Evolutionary conservation across 495 filamentous ascomycete genomes (phyloP).

Genomic region (Bathelium albidoporum): DNA sequence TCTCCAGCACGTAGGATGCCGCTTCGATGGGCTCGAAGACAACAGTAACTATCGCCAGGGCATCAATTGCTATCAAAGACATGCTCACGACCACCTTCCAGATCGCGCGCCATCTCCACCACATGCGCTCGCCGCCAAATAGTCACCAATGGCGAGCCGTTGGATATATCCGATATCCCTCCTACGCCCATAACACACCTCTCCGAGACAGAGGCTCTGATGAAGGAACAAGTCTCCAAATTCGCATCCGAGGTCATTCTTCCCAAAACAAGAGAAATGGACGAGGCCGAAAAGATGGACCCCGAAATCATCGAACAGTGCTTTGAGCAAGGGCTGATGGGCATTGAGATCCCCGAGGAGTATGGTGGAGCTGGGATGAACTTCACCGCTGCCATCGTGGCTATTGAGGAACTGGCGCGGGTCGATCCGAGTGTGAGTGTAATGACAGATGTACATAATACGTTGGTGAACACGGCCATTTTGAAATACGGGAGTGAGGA

Average conservation of each 20-base stretch:
- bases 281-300: slow-evolving; percentile 95
- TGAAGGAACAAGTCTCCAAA: slow-evolving; percentile 82
- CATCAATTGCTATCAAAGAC: no score
- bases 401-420: slow-evolving; percentile 91
- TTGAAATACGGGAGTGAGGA: slow-evolving; percentile 71
- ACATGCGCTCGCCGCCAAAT: slow-evolving; percentile 45
- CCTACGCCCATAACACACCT: slow-evolving; percentile 91
- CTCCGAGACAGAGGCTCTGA: slow-evolving; percentile 79
- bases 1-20: neutral
- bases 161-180: slow-evolving; percentile 57
- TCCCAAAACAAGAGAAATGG: slow-evolving; percentile 94
- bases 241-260: slow-evolving; percentile 81
- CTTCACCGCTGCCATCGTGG: slow-evolving; percentile 91
- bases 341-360: slow-evolving; percentile 93
- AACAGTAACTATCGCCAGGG: neutral
- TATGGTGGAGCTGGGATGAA: slow-evolving; percentile 97
- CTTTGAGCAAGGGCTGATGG: slow-evolving; percentile 97
- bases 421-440: slow-evolving; percentile 93
- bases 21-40: neutral
- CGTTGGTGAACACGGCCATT: slow-evolving; percentile 87
- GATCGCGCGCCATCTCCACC: slow-evolving; percentile 44
- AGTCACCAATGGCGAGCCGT: slow-evolving; percentile 29
- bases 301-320: slow-evolving; percentile 74
- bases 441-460: slow-evolving; percentile 94
- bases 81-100: neutral